phyloP scores from a whole-genome alignment of 805 yeast species.

The Dipodascus albidus region DNA sequence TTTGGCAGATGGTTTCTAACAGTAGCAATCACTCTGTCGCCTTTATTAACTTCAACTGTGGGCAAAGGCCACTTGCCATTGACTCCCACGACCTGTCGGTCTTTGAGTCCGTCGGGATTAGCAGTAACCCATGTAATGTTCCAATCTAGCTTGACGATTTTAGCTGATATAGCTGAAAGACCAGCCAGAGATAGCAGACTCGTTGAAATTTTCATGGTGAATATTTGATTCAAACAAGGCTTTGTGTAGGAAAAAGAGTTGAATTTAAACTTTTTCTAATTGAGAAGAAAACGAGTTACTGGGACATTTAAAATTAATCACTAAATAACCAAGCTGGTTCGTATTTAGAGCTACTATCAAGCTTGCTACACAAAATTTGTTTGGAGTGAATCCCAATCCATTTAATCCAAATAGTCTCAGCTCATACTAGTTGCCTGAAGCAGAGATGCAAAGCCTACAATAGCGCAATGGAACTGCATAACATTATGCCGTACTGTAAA shows the following conservation, averaged over 20 bases:
- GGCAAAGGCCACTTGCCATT: constrained; percentile 84
- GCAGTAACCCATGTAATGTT: constrained; percentile 29
- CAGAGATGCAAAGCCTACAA: neutral
- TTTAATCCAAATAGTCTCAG: neutral
- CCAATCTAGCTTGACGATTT: constrained; percentile 26
- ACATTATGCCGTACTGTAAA: neutral
- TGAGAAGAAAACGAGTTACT: neutral
- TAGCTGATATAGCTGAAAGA: constrained; percentile 15
- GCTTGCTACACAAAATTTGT: no score
- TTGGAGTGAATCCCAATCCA: no score
- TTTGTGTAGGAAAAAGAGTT: neutral
- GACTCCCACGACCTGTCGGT: constrained; percentile 45
- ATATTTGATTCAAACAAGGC: no score
- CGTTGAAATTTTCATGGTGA: constrained; percentile 1
- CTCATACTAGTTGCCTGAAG: neutral
- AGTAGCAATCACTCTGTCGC: constrained; percentile 65
- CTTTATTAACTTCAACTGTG: constrained; percentile 58
- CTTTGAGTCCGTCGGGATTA: constrained; percentile 46
- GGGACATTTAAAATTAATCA: neutral
- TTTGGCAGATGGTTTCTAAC: constrained; percentile 64
- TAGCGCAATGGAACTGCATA: neutral
- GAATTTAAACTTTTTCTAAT: neutral
- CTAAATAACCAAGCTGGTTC: neutral
- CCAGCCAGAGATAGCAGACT: constrained; percentile 8
- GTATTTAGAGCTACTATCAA: no score